Conservation (phyloP, 2,329 filamentous ascomycete genomes). For the Hypoxylon sp. region DNA sequence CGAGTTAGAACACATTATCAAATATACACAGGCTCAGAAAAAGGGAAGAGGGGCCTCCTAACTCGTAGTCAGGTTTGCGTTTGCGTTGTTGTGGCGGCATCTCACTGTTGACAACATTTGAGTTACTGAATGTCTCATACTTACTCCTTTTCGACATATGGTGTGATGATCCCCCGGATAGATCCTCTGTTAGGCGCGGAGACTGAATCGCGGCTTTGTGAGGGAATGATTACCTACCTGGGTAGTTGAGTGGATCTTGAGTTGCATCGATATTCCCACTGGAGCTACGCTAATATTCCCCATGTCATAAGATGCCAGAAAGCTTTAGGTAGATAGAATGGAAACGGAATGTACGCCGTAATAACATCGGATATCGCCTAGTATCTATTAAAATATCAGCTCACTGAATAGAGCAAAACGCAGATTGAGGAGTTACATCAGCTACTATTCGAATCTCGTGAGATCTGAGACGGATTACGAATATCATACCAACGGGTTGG, state of each 20-base stretch:
- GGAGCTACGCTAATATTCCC: conserved; percentile 3
- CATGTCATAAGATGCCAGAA: conserved; percentile 1
- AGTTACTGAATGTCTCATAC: conserved; percentile 22
- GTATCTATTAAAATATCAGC: neutral
- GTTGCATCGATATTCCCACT: conserved; percentile 24
- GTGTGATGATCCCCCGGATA: conserved; percentile 25
- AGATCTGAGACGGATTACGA: conserved; percentile 8
- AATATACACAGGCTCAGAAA: conserved; percentile 10
- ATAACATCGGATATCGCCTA: neutral
- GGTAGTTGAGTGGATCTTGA: conserved; percentile 22
- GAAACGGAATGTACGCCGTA: neutral
- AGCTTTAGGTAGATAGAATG: neutral
- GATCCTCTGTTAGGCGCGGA: neutral
- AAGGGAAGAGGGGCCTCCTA: conserved; percentile 6
- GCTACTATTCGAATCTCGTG: neutral
- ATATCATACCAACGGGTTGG: conserved; percentile 23
- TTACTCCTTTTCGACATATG: conserved; percentile 22
- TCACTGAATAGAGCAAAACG: neutral
- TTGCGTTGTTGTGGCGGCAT: conserved; percentile 8
- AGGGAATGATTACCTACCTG: conserved; percentile 19
- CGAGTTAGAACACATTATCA: conserved; percentile 9
- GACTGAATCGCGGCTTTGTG: conserved; percentile 17
- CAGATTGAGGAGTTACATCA: neutral
- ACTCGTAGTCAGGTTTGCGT: conserved; percentile 1
- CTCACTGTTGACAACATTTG: neutral